Conservation (phyloP, 148 eudicot genomes). For the Agrostemma githago region DNA sequence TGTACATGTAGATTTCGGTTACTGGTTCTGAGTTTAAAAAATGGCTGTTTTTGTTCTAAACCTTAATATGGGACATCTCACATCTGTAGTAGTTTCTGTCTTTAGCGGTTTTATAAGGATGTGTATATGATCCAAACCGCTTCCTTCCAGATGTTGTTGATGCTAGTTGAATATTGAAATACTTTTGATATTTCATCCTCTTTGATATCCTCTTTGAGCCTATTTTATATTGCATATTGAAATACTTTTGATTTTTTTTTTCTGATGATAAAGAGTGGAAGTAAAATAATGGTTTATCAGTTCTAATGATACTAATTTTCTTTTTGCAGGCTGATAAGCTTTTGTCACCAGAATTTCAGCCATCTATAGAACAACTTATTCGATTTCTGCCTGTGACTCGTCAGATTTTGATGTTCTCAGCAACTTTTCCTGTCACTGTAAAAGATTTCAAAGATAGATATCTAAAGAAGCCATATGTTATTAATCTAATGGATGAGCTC, state of each 20-base stretch:
- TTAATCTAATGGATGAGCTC: slow-evolving; percentile 92
- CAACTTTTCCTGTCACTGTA: slow-evolving; percentile 90
- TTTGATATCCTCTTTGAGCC: neutral
- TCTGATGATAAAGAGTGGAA: neutral
- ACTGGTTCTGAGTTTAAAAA: neutral
- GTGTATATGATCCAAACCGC: neutral
- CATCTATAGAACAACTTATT: slow-evolving; percentile 75
- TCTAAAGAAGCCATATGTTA: slow-evolving; percentile 64
- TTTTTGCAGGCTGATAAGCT: slow-evolving; percentile 85
- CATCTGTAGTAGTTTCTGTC: neutral
- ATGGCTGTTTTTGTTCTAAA: neutral
- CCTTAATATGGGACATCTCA: neutral
- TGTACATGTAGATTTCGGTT: neutral
- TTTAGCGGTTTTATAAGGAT: neutral
- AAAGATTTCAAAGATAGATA: slow-evolving; percentile 76
- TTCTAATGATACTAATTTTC: neutral
- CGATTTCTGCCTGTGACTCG: slow-evolving; percentile 62
- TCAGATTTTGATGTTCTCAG: slow-evolving; percentile 86
- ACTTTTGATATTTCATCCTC: neutral
- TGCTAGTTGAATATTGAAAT: neutral
- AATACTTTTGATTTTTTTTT: neutral
- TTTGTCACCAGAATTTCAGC: slow-evolving; percentile 86
- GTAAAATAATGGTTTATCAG: neutral
- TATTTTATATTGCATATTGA: neutral
- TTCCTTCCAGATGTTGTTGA: neutral